Evolutionary conservation across 352 stramenopile species (phyloP).

Genomic region (Phytophthora litchii): DNA sequence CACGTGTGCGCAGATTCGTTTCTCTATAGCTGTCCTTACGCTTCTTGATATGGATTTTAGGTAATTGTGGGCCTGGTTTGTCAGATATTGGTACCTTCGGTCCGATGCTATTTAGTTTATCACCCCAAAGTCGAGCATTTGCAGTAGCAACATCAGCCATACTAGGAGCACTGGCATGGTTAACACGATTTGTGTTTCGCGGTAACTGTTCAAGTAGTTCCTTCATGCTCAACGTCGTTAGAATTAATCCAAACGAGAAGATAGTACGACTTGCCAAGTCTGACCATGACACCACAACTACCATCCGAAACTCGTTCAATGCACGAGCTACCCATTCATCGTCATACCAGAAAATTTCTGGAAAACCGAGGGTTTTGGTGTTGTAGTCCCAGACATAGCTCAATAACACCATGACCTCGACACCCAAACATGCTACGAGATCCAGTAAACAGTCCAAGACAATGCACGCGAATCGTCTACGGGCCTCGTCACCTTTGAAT

Average conservation of each 20-base stretch:
- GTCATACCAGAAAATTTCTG: neutral
- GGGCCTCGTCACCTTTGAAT: neutral
- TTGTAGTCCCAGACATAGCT: neutral
- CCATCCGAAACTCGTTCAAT: neutral
- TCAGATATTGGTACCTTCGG: neutral
- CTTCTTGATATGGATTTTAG: neutral
- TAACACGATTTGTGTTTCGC: neutral
- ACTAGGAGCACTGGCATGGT: neutral
- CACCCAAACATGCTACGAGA: neutral
- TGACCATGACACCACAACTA: neutral
- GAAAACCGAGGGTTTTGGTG: neutral
- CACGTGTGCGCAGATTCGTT: neutral
- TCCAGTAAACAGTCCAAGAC: conserved; percentile 3
- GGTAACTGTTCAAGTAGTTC: neutral
- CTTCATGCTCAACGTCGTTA: neutral
- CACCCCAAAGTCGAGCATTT: neutral
- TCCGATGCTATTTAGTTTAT: conserved; percentile 2
- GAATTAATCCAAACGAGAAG: neutral
- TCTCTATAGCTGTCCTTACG: conserved; percentile 1
- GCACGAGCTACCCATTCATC: conserved; percentile 1
- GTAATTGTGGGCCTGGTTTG: neutral
- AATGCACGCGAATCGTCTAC: neutral
- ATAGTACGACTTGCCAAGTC: neutral
- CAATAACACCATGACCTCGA: neutral
- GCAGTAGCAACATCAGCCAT: neutral